Evolutionary conservation across 73 alveolate genomes (phyloP).

Genomic region (Symbiodinium pilosum): DNA sequence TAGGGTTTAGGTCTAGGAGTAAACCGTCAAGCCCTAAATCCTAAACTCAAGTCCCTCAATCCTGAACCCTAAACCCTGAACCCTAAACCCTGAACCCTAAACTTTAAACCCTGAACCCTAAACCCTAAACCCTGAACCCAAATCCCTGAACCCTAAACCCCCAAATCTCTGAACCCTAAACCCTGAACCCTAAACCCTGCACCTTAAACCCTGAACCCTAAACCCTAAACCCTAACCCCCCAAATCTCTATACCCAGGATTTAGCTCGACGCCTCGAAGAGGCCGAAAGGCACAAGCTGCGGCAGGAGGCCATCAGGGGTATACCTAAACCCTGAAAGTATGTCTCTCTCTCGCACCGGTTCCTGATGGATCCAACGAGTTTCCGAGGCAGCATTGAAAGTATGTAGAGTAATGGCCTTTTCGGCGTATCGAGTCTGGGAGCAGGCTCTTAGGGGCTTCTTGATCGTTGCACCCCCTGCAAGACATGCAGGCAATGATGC

Average conservation of each 20-base stretch:
- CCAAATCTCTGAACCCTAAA: background rate
- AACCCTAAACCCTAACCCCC: background rate
- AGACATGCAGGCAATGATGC: no score
- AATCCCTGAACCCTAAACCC: background rate
- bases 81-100: background rate
- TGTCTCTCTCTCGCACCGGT: no score
- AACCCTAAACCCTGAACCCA: background rate
- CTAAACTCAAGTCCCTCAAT: background rate
- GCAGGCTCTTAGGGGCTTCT: no score
- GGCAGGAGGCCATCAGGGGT: background rate
- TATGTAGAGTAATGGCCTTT: no score
- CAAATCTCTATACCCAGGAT: no score
- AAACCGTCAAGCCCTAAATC: background rate
- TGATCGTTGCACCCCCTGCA: no score
- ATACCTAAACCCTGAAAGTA: no score
- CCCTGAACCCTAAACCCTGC: background rate
- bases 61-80: background rate
- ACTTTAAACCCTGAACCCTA: background rate
- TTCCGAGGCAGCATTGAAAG: no score
- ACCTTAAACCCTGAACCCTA: background rate
- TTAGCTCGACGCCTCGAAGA: slow-evolving; percentile 65
- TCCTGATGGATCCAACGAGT: no score
- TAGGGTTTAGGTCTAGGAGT: background rate
- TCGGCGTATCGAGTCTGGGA: background rate
- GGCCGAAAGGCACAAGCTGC: background rate